These are phyloP conservation scores for Alternaria sp. DNA, from an alignment of 2,329 filamentous ascomycete species.

Conservation along the genomic window DNA sequence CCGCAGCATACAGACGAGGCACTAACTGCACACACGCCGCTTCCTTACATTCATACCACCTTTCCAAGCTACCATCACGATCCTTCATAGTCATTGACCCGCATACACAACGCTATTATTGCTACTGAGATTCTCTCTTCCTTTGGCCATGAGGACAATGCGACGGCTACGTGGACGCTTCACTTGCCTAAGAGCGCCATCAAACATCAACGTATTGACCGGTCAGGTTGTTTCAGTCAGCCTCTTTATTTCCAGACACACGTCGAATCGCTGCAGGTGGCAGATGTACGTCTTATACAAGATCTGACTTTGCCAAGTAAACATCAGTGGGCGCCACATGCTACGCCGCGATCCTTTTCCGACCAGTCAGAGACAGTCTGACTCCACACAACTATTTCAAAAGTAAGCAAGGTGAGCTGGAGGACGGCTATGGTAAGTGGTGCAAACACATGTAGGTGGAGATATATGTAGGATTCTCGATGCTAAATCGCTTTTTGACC, in stretches of 20 bases:
- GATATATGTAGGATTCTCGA: not conserved
- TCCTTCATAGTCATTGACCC: not conserved
- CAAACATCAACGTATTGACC: no score
- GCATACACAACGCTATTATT: not conserved
- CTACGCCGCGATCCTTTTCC: not conserved
- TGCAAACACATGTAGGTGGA: not conserved
- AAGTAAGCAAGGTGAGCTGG: not conserved
- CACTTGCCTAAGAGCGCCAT: not conserved
- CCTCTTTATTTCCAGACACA: no score
- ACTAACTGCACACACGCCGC: not conserved
- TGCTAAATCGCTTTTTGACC: not conserved
- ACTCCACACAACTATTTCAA: not conserved
- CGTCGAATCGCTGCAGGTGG: no score
- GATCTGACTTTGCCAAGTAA: not conserved
- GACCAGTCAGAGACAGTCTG: not conserved
- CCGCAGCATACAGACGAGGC: not conserved
- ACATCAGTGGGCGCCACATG: not conserved
- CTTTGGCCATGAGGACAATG: not conserved
- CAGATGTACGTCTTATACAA: not conserved
- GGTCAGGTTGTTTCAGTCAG: no score
- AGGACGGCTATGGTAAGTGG: not conserved
- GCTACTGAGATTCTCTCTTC: not conserved
- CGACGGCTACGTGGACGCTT: not conserved
- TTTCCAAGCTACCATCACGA: not conserved
- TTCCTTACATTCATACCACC: not conserved